A percentile compares a stretch with the other conserved stretches of the same genome.
Conservation (phyloP, 371 early-diverging fungal species). For the Mucor irregularis region DNA sequence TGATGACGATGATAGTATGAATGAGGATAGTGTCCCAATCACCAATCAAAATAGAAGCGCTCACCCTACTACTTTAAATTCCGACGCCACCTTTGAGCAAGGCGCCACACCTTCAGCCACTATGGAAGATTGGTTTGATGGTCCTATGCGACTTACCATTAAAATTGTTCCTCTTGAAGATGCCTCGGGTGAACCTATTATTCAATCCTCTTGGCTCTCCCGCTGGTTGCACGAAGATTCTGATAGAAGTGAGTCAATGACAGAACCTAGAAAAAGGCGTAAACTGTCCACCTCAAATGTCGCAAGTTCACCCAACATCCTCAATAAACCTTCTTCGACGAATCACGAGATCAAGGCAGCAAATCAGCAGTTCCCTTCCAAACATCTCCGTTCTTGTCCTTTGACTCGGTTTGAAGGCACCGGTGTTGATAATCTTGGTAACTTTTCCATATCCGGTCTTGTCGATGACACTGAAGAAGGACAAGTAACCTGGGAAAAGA, state of each 20-base stretch:
- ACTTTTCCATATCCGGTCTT: conserved; percentile 42
- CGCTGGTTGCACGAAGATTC: conserved; percentile 20
- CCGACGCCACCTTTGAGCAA: not conserved
- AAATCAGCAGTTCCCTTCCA: conserved; percentile 26
- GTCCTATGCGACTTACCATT: conserved; percentile 43
- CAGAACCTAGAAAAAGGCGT: conserved; percentile 21
- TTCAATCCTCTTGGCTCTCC: conserved; percentile 26
- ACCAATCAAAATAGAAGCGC: not conserved
- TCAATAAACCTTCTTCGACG: not conserved
- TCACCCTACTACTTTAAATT: not conserved
- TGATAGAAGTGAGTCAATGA: not conserved
- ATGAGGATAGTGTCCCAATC: not conserved
- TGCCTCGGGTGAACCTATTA: conserved; percentile 13
- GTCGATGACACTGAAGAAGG: conserved; percentile 51
- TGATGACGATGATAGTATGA: conserved; percentile 5
- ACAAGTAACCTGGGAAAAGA: conserved; percentile 50
- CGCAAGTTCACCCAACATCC: not conserved
- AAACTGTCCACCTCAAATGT: conserved; percentile 12
- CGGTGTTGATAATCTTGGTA: conserved; percentile 42
- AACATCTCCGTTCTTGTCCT: conserved; percentile 37
- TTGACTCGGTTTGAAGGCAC: conserved; percentile 49
- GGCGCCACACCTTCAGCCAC: not conserved
- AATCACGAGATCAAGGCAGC: not conserved
- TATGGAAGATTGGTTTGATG: conserved; percentile 47
- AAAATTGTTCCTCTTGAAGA: conserved; percentile 46